Conservation (phyloP, 1,139 yeast genomes). For the Suhomyces bokatorum region DNA sequence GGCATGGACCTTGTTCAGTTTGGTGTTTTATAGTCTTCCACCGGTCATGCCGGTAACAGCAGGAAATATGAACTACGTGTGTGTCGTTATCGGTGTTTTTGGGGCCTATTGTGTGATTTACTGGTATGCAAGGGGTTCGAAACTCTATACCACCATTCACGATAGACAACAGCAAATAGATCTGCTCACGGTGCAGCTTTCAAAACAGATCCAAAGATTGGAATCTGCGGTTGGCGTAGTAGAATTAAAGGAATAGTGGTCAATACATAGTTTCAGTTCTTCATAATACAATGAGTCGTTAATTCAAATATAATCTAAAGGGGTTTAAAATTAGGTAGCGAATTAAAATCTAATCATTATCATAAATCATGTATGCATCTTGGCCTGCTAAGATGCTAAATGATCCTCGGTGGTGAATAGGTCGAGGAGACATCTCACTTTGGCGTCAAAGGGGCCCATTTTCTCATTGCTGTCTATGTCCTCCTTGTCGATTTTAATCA, state of each 20-base stretch:
- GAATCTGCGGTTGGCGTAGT: conserved; percentile 21
- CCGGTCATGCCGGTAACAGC: conserved; percentile 46
- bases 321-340: not conserved
- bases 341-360: no score
- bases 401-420: conserved; percentile 6
- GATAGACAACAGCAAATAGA: conserved; percentile 27
- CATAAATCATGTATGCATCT: not conserved
- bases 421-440: conserved; percentile 10
- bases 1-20: conserved; percentile 42
- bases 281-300: not conserved
- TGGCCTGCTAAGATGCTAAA: not conserved
- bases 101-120: conserved; percentile 33
- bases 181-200: conserved; percentile 30
- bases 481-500: conserved; percentile 6
- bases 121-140: conserved; percentile 42
- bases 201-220: conserved; percentile 28
- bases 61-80: conserved; percentile 48
- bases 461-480: conserved; percentile 6
- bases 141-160: conserved; percentile 28
- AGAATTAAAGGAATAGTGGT: conserved; percentile 10
- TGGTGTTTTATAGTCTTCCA: conserved; percentile 47
- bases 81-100: conserved; percentile 41
- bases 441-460: conserved; percentile 8
- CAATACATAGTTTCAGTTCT: not conserved
- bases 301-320: not conserved